Percentiles rank a stretch among this genome's conserved stretches.
Evolutionary conservation across 1,284 basidiomycete species (phyloP).

Genomic region (Megacollybia platyphylla): DNA sequence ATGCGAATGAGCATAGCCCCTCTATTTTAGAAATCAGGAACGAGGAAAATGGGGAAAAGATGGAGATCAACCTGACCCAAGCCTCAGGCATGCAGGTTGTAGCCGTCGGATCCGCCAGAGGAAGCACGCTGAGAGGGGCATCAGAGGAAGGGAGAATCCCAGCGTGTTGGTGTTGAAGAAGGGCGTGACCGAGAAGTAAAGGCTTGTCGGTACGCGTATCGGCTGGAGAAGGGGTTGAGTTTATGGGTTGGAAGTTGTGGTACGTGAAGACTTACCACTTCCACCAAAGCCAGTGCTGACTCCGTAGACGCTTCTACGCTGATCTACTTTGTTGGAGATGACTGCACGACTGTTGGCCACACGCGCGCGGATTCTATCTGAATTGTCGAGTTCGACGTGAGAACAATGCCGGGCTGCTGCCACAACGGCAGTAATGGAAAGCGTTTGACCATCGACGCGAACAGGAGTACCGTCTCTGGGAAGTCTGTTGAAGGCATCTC

Average conservation of each 20-base stretch:
- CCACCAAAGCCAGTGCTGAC: constrained; percentile 80
- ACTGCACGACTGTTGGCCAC: constrained; percentile 48
- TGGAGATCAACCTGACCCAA: constrained; percentile 50
- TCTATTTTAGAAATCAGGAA: background rate
- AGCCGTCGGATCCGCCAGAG: constrained; percentile 51
- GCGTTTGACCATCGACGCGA: constrained; percentile 51
- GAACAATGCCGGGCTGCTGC: constrained; percentile 56
- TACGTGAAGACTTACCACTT: constrained; percentile 32
- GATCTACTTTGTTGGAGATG: constrained; percentile 53
- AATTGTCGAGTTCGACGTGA: constrained; percentile 39
- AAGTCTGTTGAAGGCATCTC: background rate
- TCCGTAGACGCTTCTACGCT: constrained; percentile 64
- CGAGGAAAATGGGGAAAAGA: background rate
- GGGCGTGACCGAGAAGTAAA: constrained; percentile 56
- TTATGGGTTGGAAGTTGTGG: constrained; percentile 5
- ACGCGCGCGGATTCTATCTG: constrained; percentile 29
- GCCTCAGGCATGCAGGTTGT: constrained; percentile 71
- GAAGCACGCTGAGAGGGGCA: constrained; percentile 32
- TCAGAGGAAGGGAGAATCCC: constrained; percentile 51
- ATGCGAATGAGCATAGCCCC: constrained; percentile 79
- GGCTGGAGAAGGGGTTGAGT: constrained; percentile 24
- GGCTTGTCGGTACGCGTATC: constrained; percentile 64
- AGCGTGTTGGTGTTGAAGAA: constrained; percentile 69
- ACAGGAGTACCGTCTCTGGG: constrained; percentile 46
- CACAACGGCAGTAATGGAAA: constrained; percentile 64